Evolutionary conservation across 208 protist species (phyloP), one percentile per base, ranked within the genome.

Genomic region (Angomonas ambiguus): DNA sequence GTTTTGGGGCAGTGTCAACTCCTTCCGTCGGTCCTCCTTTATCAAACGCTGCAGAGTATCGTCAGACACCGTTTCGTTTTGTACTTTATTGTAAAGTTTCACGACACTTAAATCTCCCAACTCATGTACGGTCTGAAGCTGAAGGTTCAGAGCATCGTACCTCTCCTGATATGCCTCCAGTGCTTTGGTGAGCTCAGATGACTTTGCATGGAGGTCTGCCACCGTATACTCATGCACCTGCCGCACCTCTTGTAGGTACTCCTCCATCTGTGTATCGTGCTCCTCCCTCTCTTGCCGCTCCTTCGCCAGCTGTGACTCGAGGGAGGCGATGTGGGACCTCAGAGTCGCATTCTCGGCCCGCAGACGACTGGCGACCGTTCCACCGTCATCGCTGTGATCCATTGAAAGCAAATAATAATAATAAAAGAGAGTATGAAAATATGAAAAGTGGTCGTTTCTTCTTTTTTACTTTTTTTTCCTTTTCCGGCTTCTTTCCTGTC

Each of bases 161-260:
- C 38, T 18, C 38, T 53, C 48, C 48, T 6, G 11, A 53, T 11
- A 2, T 6, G 2, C 2, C 51, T 51, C 2, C 24, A 25, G 32
- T 70, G 48, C 71, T 62, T 61, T 16, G 18, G 53, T 49, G 22
- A 33, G 22, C 13, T 77, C 33, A 24, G 53, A 57, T 0, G 27
- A 49, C 18, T 56, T 49, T 32, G 51, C 65, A 41, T 73, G 49
- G 20, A 51, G 55, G 62, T 8, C 30, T 1, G 11, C 27, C 32
- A 18, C 31, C 38, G 38, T 11, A 11, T 11, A 18, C 38, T 11
- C 38, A 48, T 20, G 38, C 13, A 18, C 38, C 38, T 11, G 13
- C 38, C 13, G 13, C 38, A 18, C 13, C 13, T 18, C 13, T 48
- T 11, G 38, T 11, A 6, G 48, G 11, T 53, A 25, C 22, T 11